Evolutionary conservation across 805 yeast genomes (phyloP).

Genomic region (Ogataea nitratoaversa): DNA sequence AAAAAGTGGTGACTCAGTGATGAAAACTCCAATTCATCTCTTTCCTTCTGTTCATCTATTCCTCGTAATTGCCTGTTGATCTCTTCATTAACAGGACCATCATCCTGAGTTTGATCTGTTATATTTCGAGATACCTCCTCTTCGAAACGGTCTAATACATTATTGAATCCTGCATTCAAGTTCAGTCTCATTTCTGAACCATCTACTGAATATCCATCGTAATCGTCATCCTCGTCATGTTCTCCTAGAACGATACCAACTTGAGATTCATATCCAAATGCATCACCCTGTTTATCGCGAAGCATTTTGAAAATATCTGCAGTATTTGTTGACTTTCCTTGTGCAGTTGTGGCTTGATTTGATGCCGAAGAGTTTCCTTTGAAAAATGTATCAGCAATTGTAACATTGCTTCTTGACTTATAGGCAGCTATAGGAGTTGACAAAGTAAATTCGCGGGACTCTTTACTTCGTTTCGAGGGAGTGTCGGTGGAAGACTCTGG

Average conservation of each 20-base stretch:
- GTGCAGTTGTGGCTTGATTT: conserved; percentile 1
- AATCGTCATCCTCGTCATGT: conserved; percentile 14
- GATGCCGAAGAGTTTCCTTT: not conserved
- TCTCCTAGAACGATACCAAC: conserved; percentile 24
- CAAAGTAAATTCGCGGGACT: not conserved
- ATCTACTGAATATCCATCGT: conserved; percentile 11
- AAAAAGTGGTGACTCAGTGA: not conserved
- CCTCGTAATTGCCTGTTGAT: not conserved
- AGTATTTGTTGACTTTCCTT: conserved; percentile 4
- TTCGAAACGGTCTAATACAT: not conserved
- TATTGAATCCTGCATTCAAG: conserved; percentile 11
- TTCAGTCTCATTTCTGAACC: conserved; percentile 24
- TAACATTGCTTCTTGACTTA: not conserved
- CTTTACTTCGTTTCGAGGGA: conserved; percentile 7
- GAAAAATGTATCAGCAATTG: not conserved
- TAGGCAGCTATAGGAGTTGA: conserved; percentile 2
- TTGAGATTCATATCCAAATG: conserved; percentile 24
- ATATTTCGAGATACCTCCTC: not conserved
- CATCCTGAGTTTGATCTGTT: not conserved
- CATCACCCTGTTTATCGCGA: conserved; percentile 17
- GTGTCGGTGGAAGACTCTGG: conserved; percentile 19
- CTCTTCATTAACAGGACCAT: not conserved
- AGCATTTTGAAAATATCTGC: conserved; percentile 23
- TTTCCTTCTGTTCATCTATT: not conserved
- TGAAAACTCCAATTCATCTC: not conserved